A percentile compares a stretch with the other conserved stretches of the same genome.
phyloP scores from a whole-genome alignment of 495 filamentous ascomycete species.

The Penicillium pulvis region DNA sequence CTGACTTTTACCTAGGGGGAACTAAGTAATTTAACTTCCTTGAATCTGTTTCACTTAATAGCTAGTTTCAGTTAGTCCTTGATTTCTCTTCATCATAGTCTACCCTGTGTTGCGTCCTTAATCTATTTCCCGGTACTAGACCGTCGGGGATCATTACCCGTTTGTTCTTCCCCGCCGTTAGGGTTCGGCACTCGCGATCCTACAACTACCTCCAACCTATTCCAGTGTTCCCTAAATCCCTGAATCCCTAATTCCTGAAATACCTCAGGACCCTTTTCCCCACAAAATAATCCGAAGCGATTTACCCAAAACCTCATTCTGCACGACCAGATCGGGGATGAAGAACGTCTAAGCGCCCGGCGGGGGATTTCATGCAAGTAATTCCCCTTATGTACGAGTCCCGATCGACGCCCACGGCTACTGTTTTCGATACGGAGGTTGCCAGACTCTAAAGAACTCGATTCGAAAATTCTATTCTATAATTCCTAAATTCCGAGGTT shows the following conservation, averaged over 20 bases:
- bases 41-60: not conserved
- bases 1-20: too few species aligned
- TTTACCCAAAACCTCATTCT: not conserved
- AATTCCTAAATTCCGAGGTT: too few species aligned
- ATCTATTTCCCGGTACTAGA: not conserved
- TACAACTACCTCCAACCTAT: not conserved
- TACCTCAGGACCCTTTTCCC: not conserved
- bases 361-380: not conserved
- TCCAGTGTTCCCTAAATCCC: not conserved
- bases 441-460: too few species aligned
- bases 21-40: not conserved
- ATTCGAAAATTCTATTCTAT: too few species aligned
- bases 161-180: not conserved
- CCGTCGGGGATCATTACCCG: not conserved
- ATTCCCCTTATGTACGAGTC: not conserved
- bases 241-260: not conserved
- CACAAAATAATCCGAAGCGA: not conserved
- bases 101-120: not conserved
- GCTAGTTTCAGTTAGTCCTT: too few species aligned
- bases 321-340: slow-evolving; percentile 1
- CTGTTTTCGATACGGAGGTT: slow-evolving; percentile 21
- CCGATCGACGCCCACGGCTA: slow-evolving; percentile 11
- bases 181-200: not conserved
- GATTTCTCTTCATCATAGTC: too few species aligned
- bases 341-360: slow-evolving; percentile 14